These are phyloP conservation scores for Scheffersomyces quercinus DNA, from an alignment of 1,139 yeast species.

Conservation along the genomic window DNA sequence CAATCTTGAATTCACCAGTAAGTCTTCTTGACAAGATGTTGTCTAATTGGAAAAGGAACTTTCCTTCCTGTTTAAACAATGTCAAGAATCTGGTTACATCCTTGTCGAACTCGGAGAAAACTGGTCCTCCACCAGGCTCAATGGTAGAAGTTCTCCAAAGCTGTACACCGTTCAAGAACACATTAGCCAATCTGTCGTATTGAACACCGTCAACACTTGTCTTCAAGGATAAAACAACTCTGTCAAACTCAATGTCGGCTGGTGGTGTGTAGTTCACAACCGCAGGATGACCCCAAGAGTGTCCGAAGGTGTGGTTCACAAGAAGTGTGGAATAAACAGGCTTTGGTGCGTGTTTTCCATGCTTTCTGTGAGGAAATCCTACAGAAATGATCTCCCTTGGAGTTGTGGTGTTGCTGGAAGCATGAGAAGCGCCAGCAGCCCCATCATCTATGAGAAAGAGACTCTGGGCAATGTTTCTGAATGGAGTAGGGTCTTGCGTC, in stretches of 20 bases:
- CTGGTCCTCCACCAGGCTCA: slow-evolving; percentile 60
- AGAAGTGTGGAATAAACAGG: slow-evolving; percentile 44
- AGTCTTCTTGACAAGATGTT: slow-evolving; percentile 58
- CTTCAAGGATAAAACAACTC: slow-evolving; percentile 59
- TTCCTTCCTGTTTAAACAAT: slow-evolving; percentile 45
- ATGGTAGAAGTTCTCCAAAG: slow-evolving; percentile 86
- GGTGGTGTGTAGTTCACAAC: slow-evolving; percentile 41
- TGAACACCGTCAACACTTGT: slow-evolving; percentile 68
- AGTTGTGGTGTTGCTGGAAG: no score
- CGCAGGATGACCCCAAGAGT: slow-evolving; percentile 61
- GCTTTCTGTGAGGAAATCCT: not conserved
- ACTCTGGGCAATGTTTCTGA: not conserved
- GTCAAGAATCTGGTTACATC: slow-evolving; percentile 62
- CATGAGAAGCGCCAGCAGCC: no score
- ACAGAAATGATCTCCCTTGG: not conserved
- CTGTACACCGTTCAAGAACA: slow-evolving; percentile 64
- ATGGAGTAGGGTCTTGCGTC: not conserved
- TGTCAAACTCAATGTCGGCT: slow-evolving; percentile 45
- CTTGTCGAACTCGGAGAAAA: slow-evolving; percentile 52
- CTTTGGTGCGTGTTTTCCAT: slow-evolving; percentile 3
- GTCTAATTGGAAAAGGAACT: slow-evolving; percentile 54
- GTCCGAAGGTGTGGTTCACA: slow-evolving; percentile 50
- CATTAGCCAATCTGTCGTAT: slow-evolving; percentile 73
- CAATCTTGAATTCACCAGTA: slow-evolving; percentile 62
- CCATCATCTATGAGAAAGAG: not conserved